Percentiles rank a stretch among this genome's conserved stretches.
Evolutionary conservation across 805 yeast species (phyloP).

Genomic region (Starmerella powellii): DNA sequence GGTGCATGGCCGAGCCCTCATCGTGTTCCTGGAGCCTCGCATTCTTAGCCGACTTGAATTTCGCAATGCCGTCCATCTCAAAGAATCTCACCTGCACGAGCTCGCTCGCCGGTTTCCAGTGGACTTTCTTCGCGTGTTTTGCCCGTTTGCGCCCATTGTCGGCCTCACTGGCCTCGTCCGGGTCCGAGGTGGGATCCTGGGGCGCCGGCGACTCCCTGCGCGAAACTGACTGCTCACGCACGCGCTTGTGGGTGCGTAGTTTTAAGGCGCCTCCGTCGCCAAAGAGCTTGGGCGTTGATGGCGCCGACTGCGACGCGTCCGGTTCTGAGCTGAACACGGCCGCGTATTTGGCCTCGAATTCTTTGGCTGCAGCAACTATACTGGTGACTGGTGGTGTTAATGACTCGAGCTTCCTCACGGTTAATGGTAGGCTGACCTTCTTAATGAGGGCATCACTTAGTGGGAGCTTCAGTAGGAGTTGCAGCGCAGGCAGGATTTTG

Average conservation of each 20-base stretch:
- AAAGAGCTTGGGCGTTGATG: slow-evolving; percentile 12
- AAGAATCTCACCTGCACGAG: slow-evolving; percentile 26
- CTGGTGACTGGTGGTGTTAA: too few relatives aligned
- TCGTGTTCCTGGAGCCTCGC: slow-evolving; percentile 18
- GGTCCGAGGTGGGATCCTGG: not conserved
- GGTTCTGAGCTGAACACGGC: not conserved
- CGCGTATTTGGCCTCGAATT: slow-evolving; percentile 3
- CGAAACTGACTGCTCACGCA: slow-evolving; percentile 2
- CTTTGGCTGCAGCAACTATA: too few relatives aligned
- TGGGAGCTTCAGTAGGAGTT: slow-evolving; percentile 7
- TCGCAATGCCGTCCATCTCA: slow-evolving; percentile 22
- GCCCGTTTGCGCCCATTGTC: slow-evolving; percentile 16
- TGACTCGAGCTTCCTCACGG: not conserved
- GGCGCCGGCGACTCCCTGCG: too few relatives aligned
- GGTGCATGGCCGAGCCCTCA: slow-evolving; percentile 17
- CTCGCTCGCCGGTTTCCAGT: slow-evolving; percentile 27
- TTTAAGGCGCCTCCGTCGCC: slow-evolving; percentile 11
- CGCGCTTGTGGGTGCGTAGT: slow-evolving; percentile 14
- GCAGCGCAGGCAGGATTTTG: slow-evolving; percentile 10
- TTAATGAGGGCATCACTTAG: slow-evolving; percentile 9
- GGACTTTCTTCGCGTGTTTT: slow-evolving; percentile 22
- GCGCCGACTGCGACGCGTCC: not conserved
- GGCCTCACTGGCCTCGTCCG: not conserved
- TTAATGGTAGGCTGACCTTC: slow-evolving; percentile 6
- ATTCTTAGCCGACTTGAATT: slow-evolving; percentile 19